phyloP scores from a whole-genome alignment of 768 basidiomycete species.

The Hirschioporus abietinus region DNA sequence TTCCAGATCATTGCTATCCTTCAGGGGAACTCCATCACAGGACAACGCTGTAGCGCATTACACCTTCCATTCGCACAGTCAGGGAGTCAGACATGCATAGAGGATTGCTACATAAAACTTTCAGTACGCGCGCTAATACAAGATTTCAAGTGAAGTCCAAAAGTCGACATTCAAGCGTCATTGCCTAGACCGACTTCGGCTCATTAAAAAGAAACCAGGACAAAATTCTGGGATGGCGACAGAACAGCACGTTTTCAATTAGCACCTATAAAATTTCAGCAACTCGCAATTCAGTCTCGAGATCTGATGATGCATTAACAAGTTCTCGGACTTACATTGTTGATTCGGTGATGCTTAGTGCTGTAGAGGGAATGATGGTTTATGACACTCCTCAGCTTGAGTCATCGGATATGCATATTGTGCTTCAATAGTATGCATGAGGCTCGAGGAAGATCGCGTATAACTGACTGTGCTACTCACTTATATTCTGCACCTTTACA shows the following conservation, averaged over 20 bases:
- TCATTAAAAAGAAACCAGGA: neutral
- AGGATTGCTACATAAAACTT: too few species aligned
- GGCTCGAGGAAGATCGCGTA: neutral
- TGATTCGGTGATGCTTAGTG: neutral
- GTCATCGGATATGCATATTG: neutral
- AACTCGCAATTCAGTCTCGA: neutral
- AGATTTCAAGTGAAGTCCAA: too few species aligned
- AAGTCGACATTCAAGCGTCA: too few species aligned
- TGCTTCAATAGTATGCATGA: neutral
- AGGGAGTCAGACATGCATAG: too few species aligned
- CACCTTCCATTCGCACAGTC: too few species aligned
- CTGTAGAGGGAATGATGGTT: neutral
- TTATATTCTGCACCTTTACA: neutral
- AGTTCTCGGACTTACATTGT: neutral
- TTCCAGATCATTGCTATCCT: too few species aligned
- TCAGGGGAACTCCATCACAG: too few species aligned
- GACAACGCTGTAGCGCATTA: too few species aligned
- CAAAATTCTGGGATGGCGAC: neutral
- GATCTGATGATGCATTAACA: neutral
- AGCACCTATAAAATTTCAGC: neutral
- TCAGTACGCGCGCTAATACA: too few species aligned
- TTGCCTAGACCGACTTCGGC: too few species aligned
- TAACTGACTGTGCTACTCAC: neutral
- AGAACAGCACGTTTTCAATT: neutral
- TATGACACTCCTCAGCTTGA: neutral